phyloP scores from a whole-genome alignment of 2,329 filamentous ascomycete genomes.

The Elsinoe ampelina region DNA sequence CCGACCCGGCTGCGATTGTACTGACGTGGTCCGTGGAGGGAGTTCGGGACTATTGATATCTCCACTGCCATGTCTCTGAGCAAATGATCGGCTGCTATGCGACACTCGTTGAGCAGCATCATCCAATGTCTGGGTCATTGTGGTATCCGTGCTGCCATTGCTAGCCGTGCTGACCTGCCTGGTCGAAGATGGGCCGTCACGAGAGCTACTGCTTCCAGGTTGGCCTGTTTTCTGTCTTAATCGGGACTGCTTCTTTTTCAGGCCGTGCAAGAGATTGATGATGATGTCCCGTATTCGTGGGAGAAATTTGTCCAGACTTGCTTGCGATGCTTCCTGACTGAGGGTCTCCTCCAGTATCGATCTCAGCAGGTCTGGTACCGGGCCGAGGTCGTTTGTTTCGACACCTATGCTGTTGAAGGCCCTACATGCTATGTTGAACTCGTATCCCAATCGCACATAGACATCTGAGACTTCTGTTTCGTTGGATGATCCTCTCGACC shows the following conservation, averaged over 20 bases:
- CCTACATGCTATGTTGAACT: constrained; percentile 97
- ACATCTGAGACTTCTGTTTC: constrained; percentile 96
- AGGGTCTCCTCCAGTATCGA: constrained; percentile 90
- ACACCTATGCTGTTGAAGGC: constrained; percentile 96
- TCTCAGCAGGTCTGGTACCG: constrained; percentile 83
- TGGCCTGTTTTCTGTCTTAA: constrained; percentile 51
- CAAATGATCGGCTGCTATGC: constrained; percentile 33
- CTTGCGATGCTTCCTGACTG: constrained; percentile 88
- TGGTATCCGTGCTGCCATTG: constrained; percentile 34
- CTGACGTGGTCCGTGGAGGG: constrained; percentile 40
- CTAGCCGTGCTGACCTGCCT: constrained; percentile 40
- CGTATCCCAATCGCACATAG: constrained; percentile 92
- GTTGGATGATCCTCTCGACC: constrained; percentile 85
- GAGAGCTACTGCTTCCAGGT: constrained; percentile 31
- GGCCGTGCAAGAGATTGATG: constrained; percentile 87
- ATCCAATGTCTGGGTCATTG: constrained; percentile 38
- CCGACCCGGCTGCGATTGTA: constrained; percentile 30
- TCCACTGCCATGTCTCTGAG: constrained; percentile 32
- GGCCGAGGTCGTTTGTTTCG: constrained; percentile 85
- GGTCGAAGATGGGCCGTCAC: constrained; percentile 22
- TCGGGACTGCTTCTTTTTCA: constrained; percentile 95
- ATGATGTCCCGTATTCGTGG: constrained; percentile 96
- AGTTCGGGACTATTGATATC: constrained; percentile 35
- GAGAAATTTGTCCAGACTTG: constrained; percentile 87
- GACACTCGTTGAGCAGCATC: constrained; percentile 30